phyloP scores from a whole-genome alignment of 106 monocot species.

The Dendrobium catenatum region DNA sequence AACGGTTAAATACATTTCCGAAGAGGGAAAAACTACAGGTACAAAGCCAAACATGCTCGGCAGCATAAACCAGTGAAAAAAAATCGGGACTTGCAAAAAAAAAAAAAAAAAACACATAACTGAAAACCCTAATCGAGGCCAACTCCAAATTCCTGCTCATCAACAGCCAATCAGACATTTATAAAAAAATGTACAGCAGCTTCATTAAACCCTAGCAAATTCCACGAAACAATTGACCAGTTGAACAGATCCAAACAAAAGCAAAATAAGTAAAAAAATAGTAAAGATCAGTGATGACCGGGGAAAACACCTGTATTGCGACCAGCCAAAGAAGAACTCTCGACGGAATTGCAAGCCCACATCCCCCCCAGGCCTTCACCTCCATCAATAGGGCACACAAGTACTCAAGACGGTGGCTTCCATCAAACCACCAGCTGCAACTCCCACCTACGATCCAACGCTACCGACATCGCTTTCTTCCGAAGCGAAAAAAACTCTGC shows the following conservation, averaged over 20 bases:
- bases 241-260: background rate
- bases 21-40: background rate
- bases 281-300: background rate
- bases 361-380: constrained; percentile 19
- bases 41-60: background rate
- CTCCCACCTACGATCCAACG: background rate
- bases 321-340: constrained; percentile 6
- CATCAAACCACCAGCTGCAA: constrained; percentile 19
- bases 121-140: constrained; percentile 1
- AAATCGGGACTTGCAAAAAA: background rate
- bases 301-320: constrained; percentile 4
- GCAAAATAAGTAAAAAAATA: background rate
- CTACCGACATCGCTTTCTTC: background rate
- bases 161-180: background rate
- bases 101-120: background rate
- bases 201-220: constrained; percentile 2
- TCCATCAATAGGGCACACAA: constrained; percentile 18
- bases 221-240: background rate
- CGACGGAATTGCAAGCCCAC: constrained; percentile 8
- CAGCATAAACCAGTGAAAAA: background rate
- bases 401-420: background rate
- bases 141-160: background rate
- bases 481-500: background rate
- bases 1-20: background rate
- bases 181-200: background rate